Evolutionary conservation across 768 basidiomycete genomes (phyloP), one percentile per base, ranked within the genome.

Genomic region (Cyathus striatus): DNA sequence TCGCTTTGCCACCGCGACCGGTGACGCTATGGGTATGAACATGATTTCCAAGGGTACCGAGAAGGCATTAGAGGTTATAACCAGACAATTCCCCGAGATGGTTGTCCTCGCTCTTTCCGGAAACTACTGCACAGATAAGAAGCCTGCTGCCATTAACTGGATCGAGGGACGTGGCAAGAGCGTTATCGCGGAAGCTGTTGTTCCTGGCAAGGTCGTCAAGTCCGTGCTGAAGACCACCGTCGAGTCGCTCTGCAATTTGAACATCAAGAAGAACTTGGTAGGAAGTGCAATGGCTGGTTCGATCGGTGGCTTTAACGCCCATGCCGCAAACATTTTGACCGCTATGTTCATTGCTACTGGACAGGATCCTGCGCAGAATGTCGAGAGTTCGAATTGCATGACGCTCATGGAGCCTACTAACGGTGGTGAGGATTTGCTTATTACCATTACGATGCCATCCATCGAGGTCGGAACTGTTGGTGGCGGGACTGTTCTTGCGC

Each of bases 1-100:
- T 18, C 80, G 96, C 37, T 97, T 99, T 57, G 87, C 88, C 45
- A 96, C 93, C 12, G 83, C 80, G 42, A 98, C 96, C 0, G 96
- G 94, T 23, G 95, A 98, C 56, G 95, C 96, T 32, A 99, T 98
- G 95, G 96, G 96, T 14, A 99, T 99, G 96, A 99, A 99, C 73
- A 99, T 98, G 96, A 96, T 98, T 58, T 90, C 87, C 6, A 99
- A 99, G 67, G 96, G 94, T 2, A 93, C 92, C 7, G 96, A 98
- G 70, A 89, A 88, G 65, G 93, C 93, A 17, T 76, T 99, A 10
- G 91, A 86, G 55, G 76, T 73, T 17, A 74, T 91, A 76, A 73
- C 76, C 52, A 70, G 72, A 39, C 64, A 82, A 54, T 99, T 91
- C 72, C 95, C 95, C 3, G 83, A 85, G 47, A 97, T 97, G 94